Evolutionary conservation across 2,329 filamentous ascomycete species (phyloP).

Genomic region (Hymenoscyphus scutula): DNA sequence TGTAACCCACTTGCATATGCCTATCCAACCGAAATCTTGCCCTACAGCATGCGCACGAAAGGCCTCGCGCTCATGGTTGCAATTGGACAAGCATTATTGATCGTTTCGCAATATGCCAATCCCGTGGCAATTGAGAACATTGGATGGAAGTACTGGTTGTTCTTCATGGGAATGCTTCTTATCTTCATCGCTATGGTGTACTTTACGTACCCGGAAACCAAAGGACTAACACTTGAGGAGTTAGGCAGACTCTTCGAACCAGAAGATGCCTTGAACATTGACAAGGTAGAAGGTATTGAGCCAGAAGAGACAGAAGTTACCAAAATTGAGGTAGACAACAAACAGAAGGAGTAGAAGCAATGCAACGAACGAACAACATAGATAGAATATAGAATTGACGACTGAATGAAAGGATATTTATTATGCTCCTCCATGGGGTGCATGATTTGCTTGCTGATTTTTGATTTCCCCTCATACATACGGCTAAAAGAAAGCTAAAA

Average conservation of each 20-base stretch:
- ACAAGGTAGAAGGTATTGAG: slow-evolving; percentile 17
- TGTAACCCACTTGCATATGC: slow-evolving; percentile 57
- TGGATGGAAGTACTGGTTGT: slow-evolving; percentile 41
- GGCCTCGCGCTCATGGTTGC: slow-evolving; percentile 22
- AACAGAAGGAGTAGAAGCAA: slow-evolving; percentile 9
- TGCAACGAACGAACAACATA: not conserved
- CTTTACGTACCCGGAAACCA: slow-evolving; percentile 39
- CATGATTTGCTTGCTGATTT: too few species aligned
- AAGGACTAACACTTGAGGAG: slow-evolving; percentile 41
- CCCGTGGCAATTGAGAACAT: slow-evolving; percentile 40
- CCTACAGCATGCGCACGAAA: slow-evolving; percentile 50
- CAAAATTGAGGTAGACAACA: slow-evolving; percentile 11
- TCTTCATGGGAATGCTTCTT: slow-evolving; percentile 37
- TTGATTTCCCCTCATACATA: too few species aligned
- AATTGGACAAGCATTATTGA: slow-evolving; percentile 13
- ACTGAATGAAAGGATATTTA: not conserved
- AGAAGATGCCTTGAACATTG: not conserved
- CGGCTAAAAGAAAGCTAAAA: too few species aligned
- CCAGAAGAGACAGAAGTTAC: slow-evolving; percentile 11
- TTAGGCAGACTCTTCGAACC: slow-evolving; percentile 35
- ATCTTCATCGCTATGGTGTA: slow-evolving; percentile 18
- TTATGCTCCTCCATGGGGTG: not conserved
- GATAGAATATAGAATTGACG: not conserved
- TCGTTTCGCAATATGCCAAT: slow-evolving; percentile 39
- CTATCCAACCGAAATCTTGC: slow-evolving; percentile 58